These are phyloP conservation scores for Pseudopithomyces maydicus DNA, from an alignment of 2,329 filamentous ascomycete species.

Conservation along the genomic window DNA sequence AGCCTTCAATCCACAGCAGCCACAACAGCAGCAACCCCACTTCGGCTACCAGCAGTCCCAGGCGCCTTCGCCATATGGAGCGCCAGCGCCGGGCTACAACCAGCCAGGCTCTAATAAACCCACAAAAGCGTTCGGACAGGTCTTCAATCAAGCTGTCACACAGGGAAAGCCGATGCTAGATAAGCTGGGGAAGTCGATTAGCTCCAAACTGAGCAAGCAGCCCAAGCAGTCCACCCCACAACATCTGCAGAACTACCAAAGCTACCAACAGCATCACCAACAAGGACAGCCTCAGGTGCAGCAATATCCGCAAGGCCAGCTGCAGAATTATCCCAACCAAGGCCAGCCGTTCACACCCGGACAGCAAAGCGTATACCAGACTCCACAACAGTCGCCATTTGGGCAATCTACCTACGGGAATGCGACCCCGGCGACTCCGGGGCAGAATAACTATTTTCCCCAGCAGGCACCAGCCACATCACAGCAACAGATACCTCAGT, in stretches of 20 bases:
- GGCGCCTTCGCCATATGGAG: conserved; percentile 20
- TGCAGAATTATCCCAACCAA: conserved; percentile 8
- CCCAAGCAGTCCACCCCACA: conserved; percentile 26
- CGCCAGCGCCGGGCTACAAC: conserved; percentile 20
- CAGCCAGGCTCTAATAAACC: conserved; percentile 23
- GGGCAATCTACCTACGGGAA: conserved; percentile 29
- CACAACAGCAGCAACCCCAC: conserved; percentile 28
- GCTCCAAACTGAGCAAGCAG: conserved; percentile 38
- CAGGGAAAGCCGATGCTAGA: conserved; percentile 43
- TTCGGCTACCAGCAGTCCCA: conserved; percentile 20
- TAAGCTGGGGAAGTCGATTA: conserved; percentile 43
- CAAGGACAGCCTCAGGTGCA: conserved; percentile 19
- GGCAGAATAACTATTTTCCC: conserved; percentile 35
- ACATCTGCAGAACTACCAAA: conserved; percentile 37
- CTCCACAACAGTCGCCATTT: conserved; percentile 33
- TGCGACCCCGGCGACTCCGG: conserved; percentile 23
- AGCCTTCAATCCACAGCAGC: conserved; percentile 24
- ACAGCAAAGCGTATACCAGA: conserved; percentile 23
- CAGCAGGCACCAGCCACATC: conserved; percentile 20
- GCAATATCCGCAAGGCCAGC: conserved; percentile 14
- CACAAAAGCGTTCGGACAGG: conserved; percentile 31
- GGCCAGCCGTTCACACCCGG: conserved; percentile 6
- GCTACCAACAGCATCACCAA: conserved; percentile 38
- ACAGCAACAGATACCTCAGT: conserved; percentile 16
- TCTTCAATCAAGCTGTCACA: conserved; percentile 43